Base-by-base conservation (phyloP, 2,329 filamentous ascomycete species). In the Hymenoscyphus fraxineus region DNA sequence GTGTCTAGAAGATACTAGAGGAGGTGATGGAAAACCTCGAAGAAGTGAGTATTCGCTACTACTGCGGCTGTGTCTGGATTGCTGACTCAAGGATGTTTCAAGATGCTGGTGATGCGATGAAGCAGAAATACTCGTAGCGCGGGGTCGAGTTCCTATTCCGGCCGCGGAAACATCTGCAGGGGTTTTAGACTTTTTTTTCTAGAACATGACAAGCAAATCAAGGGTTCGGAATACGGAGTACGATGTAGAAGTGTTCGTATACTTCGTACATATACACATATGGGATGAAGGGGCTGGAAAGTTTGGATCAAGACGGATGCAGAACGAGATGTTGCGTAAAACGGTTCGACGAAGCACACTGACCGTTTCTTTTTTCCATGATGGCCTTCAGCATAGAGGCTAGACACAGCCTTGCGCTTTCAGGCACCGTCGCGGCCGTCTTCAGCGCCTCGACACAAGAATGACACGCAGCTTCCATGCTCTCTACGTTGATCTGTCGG, bases 401-500 rank as follows among this genome's bases (percentile, higher is more conserved):
- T 55, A 98, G 83, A 74, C 91, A 93, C 72, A 86, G 84, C 73
- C 89, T 88, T 70, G 91, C 88, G 67, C 85, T 89, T 71, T 93
- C 89, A 5, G 90, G 85, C 40, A 85, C 85, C 64, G 86, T 85
- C 55, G 84, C 80, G 6, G 92, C 92, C 35, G 90, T 89, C 74
- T 90, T 89, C 74, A 92, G 89, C 62, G 89, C 86, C 67, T 87
- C 85, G 67, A 94, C 83, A 70, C 86, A 89, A 16, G 89, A 83
- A 65, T 89, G 84, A 70, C 90, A 91, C 68, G 85, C 81, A 59
- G 84, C 78, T 72, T 91, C 88, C 64, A 95, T 83, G 63, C 80
- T 83, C 35, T 86, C 82, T 15, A 89, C 85, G 73, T 94, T 87
- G 63, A 96, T 82, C 74, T 92, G 85, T 73, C 90, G 88, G 65